Percentiles rank a stretch among this genome's conserved stretches.
phyloP scores from a whole-genome alignment of 2,329 filamentous ascomycete genomes.

The Hymenoscyphus repandus region DNA sequence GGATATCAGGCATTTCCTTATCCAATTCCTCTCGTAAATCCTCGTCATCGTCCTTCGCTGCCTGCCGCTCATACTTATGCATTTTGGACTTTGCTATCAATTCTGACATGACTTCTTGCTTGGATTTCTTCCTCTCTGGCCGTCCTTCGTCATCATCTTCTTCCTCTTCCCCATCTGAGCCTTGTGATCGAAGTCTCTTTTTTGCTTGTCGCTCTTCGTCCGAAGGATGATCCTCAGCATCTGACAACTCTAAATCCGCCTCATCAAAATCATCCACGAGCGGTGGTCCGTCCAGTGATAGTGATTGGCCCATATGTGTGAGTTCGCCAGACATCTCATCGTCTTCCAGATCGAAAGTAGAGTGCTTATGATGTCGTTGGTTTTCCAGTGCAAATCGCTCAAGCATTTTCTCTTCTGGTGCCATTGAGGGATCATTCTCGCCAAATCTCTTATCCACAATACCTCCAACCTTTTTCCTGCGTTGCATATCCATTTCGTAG shows the following conservation, averaged over 20 bases:
- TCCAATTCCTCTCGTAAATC: conserved; percentile 81
- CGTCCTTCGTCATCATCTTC: conserved; percentile 48
- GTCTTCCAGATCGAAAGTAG: conserved; percentile 87
- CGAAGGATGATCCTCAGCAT: conserved; percentile 52
- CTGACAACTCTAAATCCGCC: conserved; percentile 57
- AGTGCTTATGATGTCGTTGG: conserved; percentile 70
- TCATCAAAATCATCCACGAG: conserved; percentile 73
- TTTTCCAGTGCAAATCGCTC: conserved; percentile 89
- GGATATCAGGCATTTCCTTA: conserved; percentile 72
- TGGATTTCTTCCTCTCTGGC: conserved; percentile 85
- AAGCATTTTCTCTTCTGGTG: conserved; percentile 84
- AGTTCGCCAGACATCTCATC: conserved; percentile 63
- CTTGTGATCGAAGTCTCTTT: conserved; percentile 51
- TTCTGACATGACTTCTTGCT: conserved; percentile 97
- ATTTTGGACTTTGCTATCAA: conserved; percentile 95
- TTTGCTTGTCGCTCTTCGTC: conserved; percentile 49
- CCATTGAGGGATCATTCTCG: conserved; percentile 91
- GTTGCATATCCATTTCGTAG: conserved; percentile 63
- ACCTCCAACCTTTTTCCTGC: conserved; percentile 84
- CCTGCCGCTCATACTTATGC: conserved; percentile 90
- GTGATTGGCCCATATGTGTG: conserved; percentile 76
- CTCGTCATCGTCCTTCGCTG: conserved; percentile 87
- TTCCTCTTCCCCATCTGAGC: conserved; percentile 44
- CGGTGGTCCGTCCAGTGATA: conserved; percentile 55
- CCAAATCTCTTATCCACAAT: conserved; percentile 92